Conservation (phyloP, 495 filamentous ascomycete genomes). For the Talaromyces proteolyticus region DNA sequence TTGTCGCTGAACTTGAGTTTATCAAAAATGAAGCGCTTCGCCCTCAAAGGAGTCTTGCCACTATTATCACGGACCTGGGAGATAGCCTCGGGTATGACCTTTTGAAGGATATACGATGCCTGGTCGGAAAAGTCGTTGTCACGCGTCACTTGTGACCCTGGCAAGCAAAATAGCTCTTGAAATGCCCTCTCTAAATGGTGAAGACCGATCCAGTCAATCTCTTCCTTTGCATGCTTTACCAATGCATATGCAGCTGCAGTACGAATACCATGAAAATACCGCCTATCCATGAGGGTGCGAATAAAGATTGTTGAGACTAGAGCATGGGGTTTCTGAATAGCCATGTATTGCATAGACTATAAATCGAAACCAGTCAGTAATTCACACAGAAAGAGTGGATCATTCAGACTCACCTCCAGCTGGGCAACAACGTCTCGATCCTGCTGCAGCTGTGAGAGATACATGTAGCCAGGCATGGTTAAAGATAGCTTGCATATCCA, state of each 20-base stretch:
- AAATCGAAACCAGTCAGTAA: slow-evolving; percentile 10
- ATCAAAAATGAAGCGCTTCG: slow-evolving; percentile 76
- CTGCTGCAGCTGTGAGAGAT: slow-evolving; percentile 92
- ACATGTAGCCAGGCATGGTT: slow-evolving; percentile 91
- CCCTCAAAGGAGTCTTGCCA: slow-evolving; percentile 69
- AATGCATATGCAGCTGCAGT: slow-evolving; percentile 71
- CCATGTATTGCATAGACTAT: slow-evolving; percentile 57
- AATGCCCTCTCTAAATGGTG: slow-evolving; percentile 81
- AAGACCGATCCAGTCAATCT: slow-evolving; percentile 71
- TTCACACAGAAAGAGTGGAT: background rate
- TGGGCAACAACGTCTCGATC: slow-evolving; percentile 96
- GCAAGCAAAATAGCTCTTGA: slow-evolving; percentile 81
- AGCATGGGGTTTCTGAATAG: slow-evolving; percentile 53
- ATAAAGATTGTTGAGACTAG: slow-evolving; percentile 81
- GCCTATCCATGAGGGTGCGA: slow-evolving; percentile 80
- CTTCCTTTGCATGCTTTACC: slow-evolving; percentile 61
- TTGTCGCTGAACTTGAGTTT: slow-evolving; percentile 93
- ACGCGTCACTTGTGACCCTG: slow-evolving; percentile 62
- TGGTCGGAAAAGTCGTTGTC: slow-evolving; percentile 89
- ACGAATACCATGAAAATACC: slow-evolving; percentile 92
- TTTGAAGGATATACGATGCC: slow-evolving; percentile 73
- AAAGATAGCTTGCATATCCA: slow-evolving; percentile 83
- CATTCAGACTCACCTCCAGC: slow-evolving; percentile 56
- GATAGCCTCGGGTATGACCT: slow-evolving; percentile 72
- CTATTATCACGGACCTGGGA: slow-evolving; percentile 68